Percentiles rank a stretch among this genome's conserved stretches.
phyloP scores from a whole-genome alignment of 371 early-diverging fungal species.

The Umbelopsis sp. region DNA sequence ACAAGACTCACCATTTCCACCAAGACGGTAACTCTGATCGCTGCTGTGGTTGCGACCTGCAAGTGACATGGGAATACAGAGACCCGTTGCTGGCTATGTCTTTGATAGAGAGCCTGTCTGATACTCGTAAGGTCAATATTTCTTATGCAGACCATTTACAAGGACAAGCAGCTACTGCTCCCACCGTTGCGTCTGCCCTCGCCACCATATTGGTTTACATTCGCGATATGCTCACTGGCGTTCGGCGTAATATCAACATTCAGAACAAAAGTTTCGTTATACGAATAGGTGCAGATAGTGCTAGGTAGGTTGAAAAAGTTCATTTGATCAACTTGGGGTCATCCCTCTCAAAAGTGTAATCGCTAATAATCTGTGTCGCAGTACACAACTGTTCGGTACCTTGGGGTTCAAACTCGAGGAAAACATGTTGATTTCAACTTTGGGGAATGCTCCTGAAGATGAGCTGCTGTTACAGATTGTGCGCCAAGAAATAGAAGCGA shows the following conservation, averaged over 20 bases:
- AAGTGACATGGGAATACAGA: constrained; percentile 14
- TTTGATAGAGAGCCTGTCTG: constrained; percentile 23
- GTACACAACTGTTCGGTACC: not conserved
- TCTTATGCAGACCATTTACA: constrained; percentile 27
- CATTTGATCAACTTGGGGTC: not conserved
- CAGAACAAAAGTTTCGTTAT: constrained; percentile 30
- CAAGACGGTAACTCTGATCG: constrained; percentile 13
- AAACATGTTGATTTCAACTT: not conserved
- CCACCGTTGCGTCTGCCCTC: constrained; percentile 36
- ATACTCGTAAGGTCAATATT: constrained; percentile 24
- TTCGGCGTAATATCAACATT: constrained; percentile 38
- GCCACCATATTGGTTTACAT: constrained; percentile 34
- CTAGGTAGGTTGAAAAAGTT: constrained; percentile 30
- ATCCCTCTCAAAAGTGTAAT: too few species aligned
- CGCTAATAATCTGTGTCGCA: not conserved
- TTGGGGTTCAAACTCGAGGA: not conserved
- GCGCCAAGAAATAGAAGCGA: constrained; percentile 11
- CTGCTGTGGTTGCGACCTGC: constrained; percentile 40
- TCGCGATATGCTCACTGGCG: constrained; percentile 33
- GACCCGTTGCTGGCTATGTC: constrained; percentile 28
- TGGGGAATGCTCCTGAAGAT: not conserved
- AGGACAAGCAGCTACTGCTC: constrained; percentile 19
- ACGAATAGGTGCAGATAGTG: constrained; percentile 39
- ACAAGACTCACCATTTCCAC: constrained; percentile 43
- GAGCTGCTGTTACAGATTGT: not conserved